A percentile compares a stretch with the other conserved stretches of the same genome.
phyloP scores from a whole-genome alignment of 805 yeast genomes.

The Nakazawaea ambrosiae region DNA sequence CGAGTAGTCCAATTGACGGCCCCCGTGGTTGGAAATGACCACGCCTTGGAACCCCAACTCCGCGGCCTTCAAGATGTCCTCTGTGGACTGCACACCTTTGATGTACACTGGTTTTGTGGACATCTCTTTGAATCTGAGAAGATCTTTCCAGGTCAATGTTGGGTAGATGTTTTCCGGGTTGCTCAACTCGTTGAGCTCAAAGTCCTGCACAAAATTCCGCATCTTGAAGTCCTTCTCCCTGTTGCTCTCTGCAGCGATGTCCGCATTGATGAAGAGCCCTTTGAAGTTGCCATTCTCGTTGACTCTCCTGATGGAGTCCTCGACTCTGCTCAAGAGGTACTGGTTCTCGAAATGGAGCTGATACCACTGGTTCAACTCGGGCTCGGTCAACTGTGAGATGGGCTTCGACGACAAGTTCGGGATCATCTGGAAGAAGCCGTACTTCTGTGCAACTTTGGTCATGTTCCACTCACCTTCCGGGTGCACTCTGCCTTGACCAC shows the following conservation, averaged over 20 bases:
- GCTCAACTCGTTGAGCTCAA: constrained; percentile 16
- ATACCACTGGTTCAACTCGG: constrained; percentile 66
- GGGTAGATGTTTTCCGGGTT: constrained; percentile 26
- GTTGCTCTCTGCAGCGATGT: constrained; percentile 77
- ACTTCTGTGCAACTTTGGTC: constrained; percentile 30
- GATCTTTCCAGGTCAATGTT: constrained; percentile 31
- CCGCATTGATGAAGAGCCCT: constrained; percentile 78
- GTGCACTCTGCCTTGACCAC: constrained; percentile 35
- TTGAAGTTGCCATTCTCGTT: constrained; percentile 46
- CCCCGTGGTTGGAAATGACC: constrained; percentile 68
- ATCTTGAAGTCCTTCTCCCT: constrained; percentile 42
- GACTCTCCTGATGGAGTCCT: constrained; percentile 49
- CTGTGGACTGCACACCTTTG: constrained; percentile 60
- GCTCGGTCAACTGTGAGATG: constrained; percentile 39
- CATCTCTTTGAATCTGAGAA: constrained; percentile 20
- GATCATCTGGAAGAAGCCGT: constrained; percentile 34
- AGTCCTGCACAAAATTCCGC: constrained; percentile 12
- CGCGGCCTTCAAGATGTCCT: constrained; percentile 53
- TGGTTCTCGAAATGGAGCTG: constrained; percentile 65
- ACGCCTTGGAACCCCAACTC: constrained; percentile 54
- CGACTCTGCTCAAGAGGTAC: constrained; percentile 51
- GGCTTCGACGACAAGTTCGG: constrained; percentile 34
- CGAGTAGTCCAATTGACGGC: constrained; percentile 59
- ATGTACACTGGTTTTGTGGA: constrained; percentile 37
- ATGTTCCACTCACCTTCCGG: constrained; percentile 36